phyloP scores from a whole-genome alignment of 306 rosid genomes.

The Prinsepia uniflora region DNA sequence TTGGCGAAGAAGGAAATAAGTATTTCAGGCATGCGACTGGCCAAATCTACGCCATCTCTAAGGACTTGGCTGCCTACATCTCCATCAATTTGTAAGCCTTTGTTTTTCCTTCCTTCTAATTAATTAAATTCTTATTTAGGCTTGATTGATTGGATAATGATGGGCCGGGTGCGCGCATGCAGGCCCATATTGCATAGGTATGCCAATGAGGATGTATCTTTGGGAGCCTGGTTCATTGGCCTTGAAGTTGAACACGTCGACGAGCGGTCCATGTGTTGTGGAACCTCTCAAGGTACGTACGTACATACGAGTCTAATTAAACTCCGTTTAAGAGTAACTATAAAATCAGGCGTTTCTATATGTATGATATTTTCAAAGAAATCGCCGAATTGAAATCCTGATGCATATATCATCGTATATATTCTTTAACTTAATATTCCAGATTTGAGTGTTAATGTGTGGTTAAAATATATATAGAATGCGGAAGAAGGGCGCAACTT shows the following conservation, averaged over 20 bases:
- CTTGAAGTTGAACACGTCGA: constrained; percentile 73
- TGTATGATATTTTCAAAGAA: no score
- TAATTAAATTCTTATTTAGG: no score
- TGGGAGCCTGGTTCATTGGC: constrained; percentile 87
- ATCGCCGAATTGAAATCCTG: no score
- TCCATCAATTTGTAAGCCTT: constrained; percentile 52
- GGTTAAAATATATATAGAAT: constrained; percentile 34
- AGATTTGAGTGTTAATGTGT: not conserved
- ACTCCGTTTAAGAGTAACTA: no score
- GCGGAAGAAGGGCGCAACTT: constrained; percentile 61
- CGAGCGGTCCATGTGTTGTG: constrained; percentile 90
- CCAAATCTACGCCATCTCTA: constrained; percentile 87
- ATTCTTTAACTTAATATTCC: no score
- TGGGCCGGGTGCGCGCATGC: not conserved
- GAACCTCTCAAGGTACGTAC: constrained; percentile 65
- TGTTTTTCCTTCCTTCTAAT: not conserved
- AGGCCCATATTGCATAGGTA: constrained; percentile 83
- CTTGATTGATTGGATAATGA: no score
- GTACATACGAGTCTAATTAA: no score
- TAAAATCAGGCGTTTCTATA: no score
- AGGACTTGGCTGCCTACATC: constrained; percentile 77
- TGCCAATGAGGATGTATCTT: constrained; percentile 87
- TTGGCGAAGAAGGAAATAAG: constrained; percentile 91
- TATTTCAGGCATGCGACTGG: constrained; percentile 97
- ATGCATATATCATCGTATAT: no score